Conservation (phyloP, 805 yeast genomes). For the Candida silvatica region DNA sequence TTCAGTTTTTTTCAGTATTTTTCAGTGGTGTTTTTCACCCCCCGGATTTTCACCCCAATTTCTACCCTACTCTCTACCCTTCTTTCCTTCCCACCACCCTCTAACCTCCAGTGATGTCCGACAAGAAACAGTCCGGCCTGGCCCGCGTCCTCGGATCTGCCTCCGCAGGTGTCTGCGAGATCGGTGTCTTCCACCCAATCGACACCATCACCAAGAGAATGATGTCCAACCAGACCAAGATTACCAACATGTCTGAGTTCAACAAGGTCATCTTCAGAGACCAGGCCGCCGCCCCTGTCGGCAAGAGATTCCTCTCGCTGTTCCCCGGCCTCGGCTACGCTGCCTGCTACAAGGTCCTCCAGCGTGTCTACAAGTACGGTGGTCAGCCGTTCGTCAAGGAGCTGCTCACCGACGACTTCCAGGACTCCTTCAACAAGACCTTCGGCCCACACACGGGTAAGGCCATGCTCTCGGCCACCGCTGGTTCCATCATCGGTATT, state of each 20-base stretch:
- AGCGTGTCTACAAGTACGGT: constrained; percentile 97
- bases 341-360: constrained; percentile 91
- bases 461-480: constrained; percentile 94
- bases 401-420: constrained; percentile 69
- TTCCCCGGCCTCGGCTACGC: constrained; percentile 99
- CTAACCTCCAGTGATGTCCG: constrained; percentile 12
- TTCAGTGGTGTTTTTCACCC: no score
- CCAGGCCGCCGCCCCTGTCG: constrained; percentile 63
- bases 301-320: constrained; percentile 66
- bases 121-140: constrained; percentile 74
- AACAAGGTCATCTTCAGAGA: constrained; percentile 84
- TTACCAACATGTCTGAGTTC: constrained; percentile 55
- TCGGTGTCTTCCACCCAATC: constrained; percentile 96
- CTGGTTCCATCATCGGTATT: constrained; percentile 95
- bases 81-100: no score
- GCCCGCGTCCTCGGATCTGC: constrained; percentile 98
- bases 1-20: no score
- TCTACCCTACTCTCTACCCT: no score
- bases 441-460: constrained; percentile 96
- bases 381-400: constrained; percentile 99
- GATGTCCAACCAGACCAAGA: constrained; percentile 72
- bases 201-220: constrained; percentile 96
- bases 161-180: constrained; percentile 93
- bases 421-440: constrained; percentile 54
- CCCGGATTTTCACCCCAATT: no score